These are phyloP conservation scores for Aspergillus fumigatus DNA, from an alignment of 2,329 filamentous ascomycete genomes.

Conservation along the genomic window DNA sequence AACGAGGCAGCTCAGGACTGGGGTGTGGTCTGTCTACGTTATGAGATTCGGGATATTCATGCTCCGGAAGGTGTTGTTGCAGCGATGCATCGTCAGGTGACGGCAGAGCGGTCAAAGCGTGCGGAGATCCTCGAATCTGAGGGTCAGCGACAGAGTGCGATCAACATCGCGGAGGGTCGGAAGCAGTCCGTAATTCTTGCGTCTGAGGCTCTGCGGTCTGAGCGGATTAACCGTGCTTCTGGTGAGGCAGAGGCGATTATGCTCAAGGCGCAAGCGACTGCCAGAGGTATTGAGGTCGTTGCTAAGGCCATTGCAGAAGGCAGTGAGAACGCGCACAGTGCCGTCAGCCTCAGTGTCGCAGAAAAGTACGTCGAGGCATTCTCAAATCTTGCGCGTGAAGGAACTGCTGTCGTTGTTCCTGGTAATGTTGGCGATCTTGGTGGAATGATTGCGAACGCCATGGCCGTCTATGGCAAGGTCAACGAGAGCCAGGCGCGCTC, in stretches of 20 bases:
- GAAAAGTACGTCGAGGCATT: constrained; percentile 99
- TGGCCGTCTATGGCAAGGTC: constrained; percentile 94
- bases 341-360: constrained; percentile 81
- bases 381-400: constrained; percentile 85
- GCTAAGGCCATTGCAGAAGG: constrained; percentile 70
- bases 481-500: constrained; percentile 70
- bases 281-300: constrained; percentile 81
- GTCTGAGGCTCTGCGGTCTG: constrained; percentile 81
- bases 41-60: constrained; percentile 98
- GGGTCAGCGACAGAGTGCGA: constrained; percentile 92
- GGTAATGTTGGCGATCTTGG: constrained; percentile 96
- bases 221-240: constrained; percentile 87
- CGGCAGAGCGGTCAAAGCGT: constrained; percentile 92
- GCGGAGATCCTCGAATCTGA: constrained; percentile 97
- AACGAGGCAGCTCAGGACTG: constrained; percentile 96
- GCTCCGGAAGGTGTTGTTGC: constrained; percentile 89
- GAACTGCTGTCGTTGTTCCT: constrained; percentile 90
- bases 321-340: constrained; percentile 69
- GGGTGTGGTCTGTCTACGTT: constrained; percentile 92
- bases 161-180: constrained; percentile 96
- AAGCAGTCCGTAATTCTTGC: constrained; percentile 97
- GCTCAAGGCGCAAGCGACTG: constrained; percentile 80
- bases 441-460: constrained; percentile 92
- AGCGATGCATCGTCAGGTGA: constrained; percentile 98
- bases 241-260: constrained; percentile 94